Percentiles rank a stretch among this genome's conserved stretches.
These are phyloP conservation scores for Penicillium rolfsii DNA, from an alignment of 2,329 filamentous ascomycete genomes.

Conservation along the genomic window DNA sequence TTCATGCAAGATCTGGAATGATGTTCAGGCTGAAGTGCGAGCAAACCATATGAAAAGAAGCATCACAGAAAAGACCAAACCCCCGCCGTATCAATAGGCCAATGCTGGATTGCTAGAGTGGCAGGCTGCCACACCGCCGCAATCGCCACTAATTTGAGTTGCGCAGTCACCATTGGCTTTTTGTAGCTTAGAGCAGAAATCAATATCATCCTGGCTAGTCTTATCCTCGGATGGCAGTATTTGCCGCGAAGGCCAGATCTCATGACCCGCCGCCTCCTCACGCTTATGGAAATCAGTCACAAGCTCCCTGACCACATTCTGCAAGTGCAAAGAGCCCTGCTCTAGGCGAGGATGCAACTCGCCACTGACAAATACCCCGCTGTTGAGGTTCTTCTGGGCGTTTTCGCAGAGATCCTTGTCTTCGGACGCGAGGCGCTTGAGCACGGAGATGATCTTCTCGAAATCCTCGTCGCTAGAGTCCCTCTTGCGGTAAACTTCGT, in stretches of 20 bases:
- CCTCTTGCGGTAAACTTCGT: slow-evolving; percentile 67
- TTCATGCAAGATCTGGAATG: not conserved
- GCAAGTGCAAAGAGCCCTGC: slow-evolving; percentile 60
- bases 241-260: slow-evolving; percentile 58
- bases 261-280: slow-evolving; percentile 50
- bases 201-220: slow-evolving; percentile 36
- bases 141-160: slow-evolving; percentile 23
- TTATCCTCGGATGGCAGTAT: slow-evolving; percentile 32
- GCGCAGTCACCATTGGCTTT: slow-evolving; percentile 22
- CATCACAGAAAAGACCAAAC: not conserved
- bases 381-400: slow-evolving; percentile 63
- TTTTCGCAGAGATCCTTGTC: slow-evolving; percentile 64
- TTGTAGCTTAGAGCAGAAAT: slow-evolving; percentile 35
- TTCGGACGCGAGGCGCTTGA: slow-evolving; percentile 66
- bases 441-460: slow-evolving; percentile 58
- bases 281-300: slow-evolving; percentile 52
- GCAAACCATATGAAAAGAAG: not conserved
- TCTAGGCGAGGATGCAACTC: slow-evolving; percentile 63
- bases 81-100: slow-evolving; percentile 17
- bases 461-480: slow-evolving; percentile 62
- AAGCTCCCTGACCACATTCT: slow-evolving; percentile 54
- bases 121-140: slow-evolving; percentile 26
- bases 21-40: slow-evolving; percentile 6
- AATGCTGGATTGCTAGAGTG: slow-evolving; percentile 24
- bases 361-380: slow-evolving; percentile 63